phyloP scores from a whole-genome alignment of 331 rosid genomes.

The Quercus tomentella region DNA sequence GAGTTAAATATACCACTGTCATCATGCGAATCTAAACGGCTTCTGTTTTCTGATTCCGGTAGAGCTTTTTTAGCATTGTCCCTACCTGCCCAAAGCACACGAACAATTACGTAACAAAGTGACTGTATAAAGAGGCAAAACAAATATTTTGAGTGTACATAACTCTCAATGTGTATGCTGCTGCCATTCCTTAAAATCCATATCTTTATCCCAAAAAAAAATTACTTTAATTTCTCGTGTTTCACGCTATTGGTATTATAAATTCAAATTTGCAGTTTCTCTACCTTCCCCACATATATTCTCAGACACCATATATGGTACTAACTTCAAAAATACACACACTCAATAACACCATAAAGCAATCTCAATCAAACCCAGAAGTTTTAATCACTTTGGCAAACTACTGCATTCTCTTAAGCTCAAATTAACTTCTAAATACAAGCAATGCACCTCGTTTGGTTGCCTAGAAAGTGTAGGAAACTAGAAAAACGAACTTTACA shows the following conservation, averaged over 20 bases:
- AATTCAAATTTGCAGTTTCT: background rate
- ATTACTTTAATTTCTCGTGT: background rate
- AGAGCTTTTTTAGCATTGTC: slow-evolving; percentile 27
- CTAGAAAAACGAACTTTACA: background rate
- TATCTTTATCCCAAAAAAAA: background rate
- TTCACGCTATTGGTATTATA: background rate
- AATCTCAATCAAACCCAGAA: background rate
- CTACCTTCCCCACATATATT: background rate
- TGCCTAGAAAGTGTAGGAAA: background rate
- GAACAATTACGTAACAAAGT: background rate
- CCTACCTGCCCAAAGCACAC: slow-evolving; percentile 15
- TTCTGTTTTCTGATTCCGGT: slow-evolving; percentile 28
- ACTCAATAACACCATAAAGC: background rate
- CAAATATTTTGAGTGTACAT: background rate
- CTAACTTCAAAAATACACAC: background rate
- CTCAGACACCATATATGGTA: background rate
- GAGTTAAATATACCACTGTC: slow-evolving; percentile 25
- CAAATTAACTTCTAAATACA: background rate
- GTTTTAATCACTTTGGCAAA: background rate
- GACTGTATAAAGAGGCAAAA: background rate
- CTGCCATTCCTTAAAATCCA: background rate
- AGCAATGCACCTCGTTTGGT: background rate
- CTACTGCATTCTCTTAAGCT: background rate
- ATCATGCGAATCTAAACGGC: slow-evolving; percentile 19
- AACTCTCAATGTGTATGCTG: background rate